Conservation (phyloP, 306 rosid genomes). For the Pyrus pyrifolia region DNA sequence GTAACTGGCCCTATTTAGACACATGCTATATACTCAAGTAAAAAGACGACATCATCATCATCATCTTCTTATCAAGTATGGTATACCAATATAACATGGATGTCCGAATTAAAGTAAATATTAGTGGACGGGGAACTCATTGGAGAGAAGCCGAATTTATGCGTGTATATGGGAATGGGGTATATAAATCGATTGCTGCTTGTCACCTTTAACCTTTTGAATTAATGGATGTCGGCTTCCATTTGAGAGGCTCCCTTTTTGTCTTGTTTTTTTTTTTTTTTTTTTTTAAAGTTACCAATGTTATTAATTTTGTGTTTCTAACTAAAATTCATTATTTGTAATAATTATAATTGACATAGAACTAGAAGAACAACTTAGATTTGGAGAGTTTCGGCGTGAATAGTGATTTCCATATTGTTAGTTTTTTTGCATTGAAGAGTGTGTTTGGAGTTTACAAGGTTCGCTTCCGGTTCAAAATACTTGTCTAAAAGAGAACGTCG, state of each 20-base stretch:
- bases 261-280: too few relatives aligned
- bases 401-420: neutral
- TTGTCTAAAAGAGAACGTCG: neutral
- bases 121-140: conserved; percentile 1
- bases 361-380: neutral
- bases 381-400: neutral
- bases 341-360: too few relatives aligned
- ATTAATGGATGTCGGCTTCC: conserved; percentile 3
- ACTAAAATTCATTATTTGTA: too few relatives aligned
- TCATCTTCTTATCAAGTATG: neutral
- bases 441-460: neutral
- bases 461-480: too few relatives aligned
- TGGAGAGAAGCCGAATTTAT: conserved; percentile 2
- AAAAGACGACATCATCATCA: neutral
- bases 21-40: neutral
- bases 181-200: neutral
- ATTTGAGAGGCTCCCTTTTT: neutral
- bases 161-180: neutral
- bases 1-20: neutral
- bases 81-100: neutral
- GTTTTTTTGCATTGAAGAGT: neutral
- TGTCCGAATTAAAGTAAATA: neutral
- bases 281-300: too few relatives aligned
- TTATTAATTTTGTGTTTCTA: neutral
- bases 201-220: neutral